Percentiles rank a stretch among this genome's conserved stretches.
Conservation (phyloP, 805 yeast species). For the Cyberlindnera meyerae region DNA sequence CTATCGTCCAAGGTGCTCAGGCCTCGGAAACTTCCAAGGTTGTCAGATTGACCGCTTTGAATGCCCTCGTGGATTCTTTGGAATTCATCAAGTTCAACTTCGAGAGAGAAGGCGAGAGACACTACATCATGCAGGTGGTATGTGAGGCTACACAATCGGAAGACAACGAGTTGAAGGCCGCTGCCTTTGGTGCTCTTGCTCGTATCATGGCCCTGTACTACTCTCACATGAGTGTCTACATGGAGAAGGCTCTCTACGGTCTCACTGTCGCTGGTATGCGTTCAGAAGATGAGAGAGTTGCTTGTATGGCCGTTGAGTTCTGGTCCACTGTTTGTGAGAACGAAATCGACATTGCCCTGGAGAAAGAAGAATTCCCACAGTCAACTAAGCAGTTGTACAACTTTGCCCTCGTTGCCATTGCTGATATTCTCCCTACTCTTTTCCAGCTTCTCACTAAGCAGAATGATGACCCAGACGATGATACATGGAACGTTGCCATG, state of each 20-base stretch:
- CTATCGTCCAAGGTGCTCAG: slow-evolving; percentile 96
- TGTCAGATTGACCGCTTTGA: slow-evolving; percentile 86
- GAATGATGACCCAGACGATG: slow-evolving; percentile 91
- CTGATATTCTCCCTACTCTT: slow-evolving; percentile 84
- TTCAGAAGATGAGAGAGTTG: slow-evolving; percentile 73
- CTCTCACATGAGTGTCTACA: slow-evolving; percentile 83
- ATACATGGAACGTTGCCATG: slow-evolving; percentile 97
- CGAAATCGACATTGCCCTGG: slow-evolving; percentile 75
- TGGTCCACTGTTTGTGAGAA: slow-evolving; percentile 99
- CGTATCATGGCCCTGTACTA: slow-evolving; percentile 88
- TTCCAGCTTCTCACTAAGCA: slow-evolving; percentile 77
- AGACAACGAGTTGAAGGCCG: slow-evolving; percentile 77
- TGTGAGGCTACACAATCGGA: slow-evolving; percentile 97
- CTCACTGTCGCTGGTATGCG: slow-evolving; percentile 91
- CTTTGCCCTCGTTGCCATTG: slow-evolving; percentile 80
- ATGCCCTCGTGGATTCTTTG: slow-evolving; percentile 85
- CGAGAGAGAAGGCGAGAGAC: slow-evolving; percentile 90
- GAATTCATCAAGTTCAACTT: slow-evolving; percentile 86
- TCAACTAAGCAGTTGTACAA: slow-evolving; percentile 55
- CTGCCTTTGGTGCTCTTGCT: slow-evolving; percentile 94
- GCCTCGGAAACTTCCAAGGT: slow-evolving; percentile 64
- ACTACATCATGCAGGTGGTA: slow-evolving; percentile 96
- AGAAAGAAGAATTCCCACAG: slow-evolving; percentile 56
- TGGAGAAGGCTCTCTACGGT: slow-evolving; percentile 94
- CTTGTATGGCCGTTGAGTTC: slow-evolving; percentile 98